Base-by-base conservation (phyloP, 768 basidiomycete species). In the Tubosaeta brunneosetosa region DNA sequence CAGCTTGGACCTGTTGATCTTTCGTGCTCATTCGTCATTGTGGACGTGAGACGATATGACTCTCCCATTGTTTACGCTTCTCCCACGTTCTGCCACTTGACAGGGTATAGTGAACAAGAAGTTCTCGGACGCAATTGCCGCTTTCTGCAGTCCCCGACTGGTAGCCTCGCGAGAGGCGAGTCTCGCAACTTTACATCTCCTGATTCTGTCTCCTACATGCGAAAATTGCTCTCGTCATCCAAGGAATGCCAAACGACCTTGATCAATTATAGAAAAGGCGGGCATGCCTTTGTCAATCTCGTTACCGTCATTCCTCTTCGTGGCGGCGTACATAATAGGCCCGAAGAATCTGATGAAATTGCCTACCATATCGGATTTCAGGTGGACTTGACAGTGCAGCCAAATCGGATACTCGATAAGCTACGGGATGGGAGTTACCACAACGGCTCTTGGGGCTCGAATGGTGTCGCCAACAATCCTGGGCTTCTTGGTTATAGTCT, bases 351-450 rank as follows among this genome's bases (percentile, higher is more conserved):
- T 34, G 81, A 83, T 49, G 86, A 94, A 42, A 77, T 90, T 37
- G 84, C 82, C 9, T 95, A 88, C 66, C 87, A 91, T 61, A 86
- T 99, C 47, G 97, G 97, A 1, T 98, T 99, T 76, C 94, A 99
- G 71, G 88, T 97, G 50, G 92, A 97, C 69, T 75, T 99, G 45
- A 84, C 84, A 16, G 83, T 87, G 61, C 92, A 94, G 71, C 93
- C 92, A 3, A 83, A 83, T 58, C 82, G 82, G 2, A 94, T 97
- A 54, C 71, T 94, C 49, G 80, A 87, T 58, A 90, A 85, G 66
- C 77, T 94, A 49, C 72, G 78, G 17, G 84, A 90, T 59, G 94
- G 94, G 16, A 82, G 79, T 32, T 92, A 92, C 37, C 37, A 59
- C 64, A 83, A 86, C 66, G 69, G 67, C 26, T 31, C 59, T 8